Percentiles rank a stretch among this genome's conserved stretches.
phyloP scores from a whole-genome alignment of 306 rosid genomes.

The Parietaria judaica region DNA sequence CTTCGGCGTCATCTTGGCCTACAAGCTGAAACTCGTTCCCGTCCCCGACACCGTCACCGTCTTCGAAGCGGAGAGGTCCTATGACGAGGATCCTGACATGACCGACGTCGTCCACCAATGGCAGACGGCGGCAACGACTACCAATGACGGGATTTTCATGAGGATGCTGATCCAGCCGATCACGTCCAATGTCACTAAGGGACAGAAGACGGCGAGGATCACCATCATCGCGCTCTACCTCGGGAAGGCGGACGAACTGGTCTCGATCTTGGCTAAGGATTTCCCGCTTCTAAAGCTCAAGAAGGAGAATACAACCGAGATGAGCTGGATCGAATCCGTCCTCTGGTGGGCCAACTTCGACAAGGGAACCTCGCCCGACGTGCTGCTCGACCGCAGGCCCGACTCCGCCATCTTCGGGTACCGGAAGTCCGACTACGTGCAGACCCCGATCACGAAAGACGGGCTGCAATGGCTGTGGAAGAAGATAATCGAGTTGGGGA shows the following conservation, averaged over 20 bases:
- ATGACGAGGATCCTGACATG: constrained; percentile 31
- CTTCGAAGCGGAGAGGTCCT: constrained; percentile 27
- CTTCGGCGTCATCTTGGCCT: constrained; percentile 63
- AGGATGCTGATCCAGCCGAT: constrained; percentile 46
- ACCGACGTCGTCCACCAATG: constrained; percentile 56
- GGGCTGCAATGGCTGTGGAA: constrained; percentile 43
- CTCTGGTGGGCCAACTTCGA: constrained; percentile 42
- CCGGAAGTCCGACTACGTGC: constrained; percentile 64
- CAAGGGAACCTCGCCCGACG: constrained; percentile 21
- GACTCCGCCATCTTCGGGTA: constrained; percentile 27
- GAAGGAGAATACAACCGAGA: constrained; percentile 40
- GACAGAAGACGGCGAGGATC: constrained; percentile 25
- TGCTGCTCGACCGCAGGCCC: constrained; percentile 40
- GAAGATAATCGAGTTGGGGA: constrained; percentile 46
- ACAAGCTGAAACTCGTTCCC: constrained; percentile 37
- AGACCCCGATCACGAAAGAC: constrained; percentile 37
- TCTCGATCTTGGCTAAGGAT: constrained; percentile 34
- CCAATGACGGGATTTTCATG: constrained; percentile 47
- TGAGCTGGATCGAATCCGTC: constrained; percentile 56
- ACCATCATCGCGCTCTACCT: constrained; percentile 38
- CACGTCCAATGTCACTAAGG: constrained; percentile 32
- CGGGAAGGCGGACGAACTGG: constrained; percentile 41
- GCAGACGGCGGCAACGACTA: constrained; percentile 53
- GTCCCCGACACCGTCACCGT: constrained; percentile 55
- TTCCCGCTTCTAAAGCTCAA: constrained; percentile 47